Evolutionary conservation across 2,329 filamentous ascomycete genomes (phyloP), one percentile per base, ranked within the genome.

Genomic region (Ceratocystiopsis brevicomis): DNA sequence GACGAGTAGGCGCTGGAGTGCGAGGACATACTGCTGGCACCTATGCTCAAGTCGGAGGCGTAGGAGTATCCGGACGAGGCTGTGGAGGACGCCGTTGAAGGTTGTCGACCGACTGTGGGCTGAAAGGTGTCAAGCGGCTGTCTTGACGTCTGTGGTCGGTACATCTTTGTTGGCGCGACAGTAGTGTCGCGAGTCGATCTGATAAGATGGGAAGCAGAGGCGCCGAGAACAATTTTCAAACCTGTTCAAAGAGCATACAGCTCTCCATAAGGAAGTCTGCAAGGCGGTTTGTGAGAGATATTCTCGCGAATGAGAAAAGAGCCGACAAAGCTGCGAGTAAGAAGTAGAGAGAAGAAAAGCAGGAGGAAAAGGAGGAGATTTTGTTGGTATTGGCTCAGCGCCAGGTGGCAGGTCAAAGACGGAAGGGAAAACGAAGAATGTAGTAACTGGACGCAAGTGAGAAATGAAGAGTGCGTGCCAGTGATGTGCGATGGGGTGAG

Each of bases 41-140:
- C 63, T 4, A 44, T 42, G 54, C 74, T 78, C 43, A 70, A 64
- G 38, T 76, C 71, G 3, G 76, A 76, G 41, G 59, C 53, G 48
- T 68, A 65, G 1, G 78, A 81, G 56, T 76, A 80, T 44, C 67
- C 71, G 4, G 78, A 81, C 3, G 80, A 85, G 43, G 71, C 72
- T n/a, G 73, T 75, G 8, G 80, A 82, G 11, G 78, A 79, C 34
- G 75, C 73, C 46, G 72, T 83, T 6, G 81, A 85, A 32, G 74
- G 68, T 53, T 82, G 76, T 50, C 80, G 69, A 49, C 63, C 65
- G 51, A 76, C 53, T 38, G 57, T 52, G 49, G 63, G 62, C 54
- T 73, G 69, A 53, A 61, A 55, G 44, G 66, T 68, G 47, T 67
- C 66, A 50, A 30, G 25, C 25, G 69, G 66, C 57, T 76, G 71